A percentile compares a stretch with the other conserved stretches of the same genome.
Conservation (phyloP, 139 green algal genomes). For the Monoraphidium neglectum region DNA sequence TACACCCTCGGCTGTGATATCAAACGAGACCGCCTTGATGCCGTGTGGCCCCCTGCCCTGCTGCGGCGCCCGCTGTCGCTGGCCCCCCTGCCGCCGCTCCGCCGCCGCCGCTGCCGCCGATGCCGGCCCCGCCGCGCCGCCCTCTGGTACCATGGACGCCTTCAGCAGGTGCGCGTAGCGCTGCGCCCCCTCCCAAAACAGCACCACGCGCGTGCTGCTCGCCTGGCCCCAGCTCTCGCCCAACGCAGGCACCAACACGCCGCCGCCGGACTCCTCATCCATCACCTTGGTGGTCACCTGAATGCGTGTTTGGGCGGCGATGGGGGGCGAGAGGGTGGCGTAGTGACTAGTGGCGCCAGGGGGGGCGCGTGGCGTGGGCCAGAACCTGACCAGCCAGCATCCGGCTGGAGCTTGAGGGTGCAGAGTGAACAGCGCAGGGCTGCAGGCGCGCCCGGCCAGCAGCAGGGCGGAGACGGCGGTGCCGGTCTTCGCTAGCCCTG, state of each 20-base stretch:
- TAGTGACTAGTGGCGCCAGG: no score
- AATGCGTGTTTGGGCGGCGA: neutral
- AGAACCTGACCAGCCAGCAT: no score
- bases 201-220: constrained; percentile 54
- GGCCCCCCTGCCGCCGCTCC: no score
- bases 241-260: constrained; percentile 23
- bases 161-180: constrained; percentile 56
- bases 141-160: constrained; percentile 30
- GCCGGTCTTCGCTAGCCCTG: no score
- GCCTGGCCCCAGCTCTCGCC: constrained; percentile 64
- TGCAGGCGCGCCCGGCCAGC: neutral
- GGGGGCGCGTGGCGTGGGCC: no score
- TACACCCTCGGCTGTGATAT: no score
- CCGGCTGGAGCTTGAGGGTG: neutral
- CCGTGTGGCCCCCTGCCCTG: no score
- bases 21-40: no score
- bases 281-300: constrained; percentile 5
- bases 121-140: constrained; percentile 21
- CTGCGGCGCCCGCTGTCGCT: no score
- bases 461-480: neutral
- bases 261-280: neutral
- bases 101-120: no score
- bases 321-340: no score
- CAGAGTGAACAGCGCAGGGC: neutral
- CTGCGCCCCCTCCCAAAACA: constrained; percentile 53